Evolutionary conservation across 345 rosid genomes (phyloP).

Genomic region (Sisymbrium altissimum): DNA sequence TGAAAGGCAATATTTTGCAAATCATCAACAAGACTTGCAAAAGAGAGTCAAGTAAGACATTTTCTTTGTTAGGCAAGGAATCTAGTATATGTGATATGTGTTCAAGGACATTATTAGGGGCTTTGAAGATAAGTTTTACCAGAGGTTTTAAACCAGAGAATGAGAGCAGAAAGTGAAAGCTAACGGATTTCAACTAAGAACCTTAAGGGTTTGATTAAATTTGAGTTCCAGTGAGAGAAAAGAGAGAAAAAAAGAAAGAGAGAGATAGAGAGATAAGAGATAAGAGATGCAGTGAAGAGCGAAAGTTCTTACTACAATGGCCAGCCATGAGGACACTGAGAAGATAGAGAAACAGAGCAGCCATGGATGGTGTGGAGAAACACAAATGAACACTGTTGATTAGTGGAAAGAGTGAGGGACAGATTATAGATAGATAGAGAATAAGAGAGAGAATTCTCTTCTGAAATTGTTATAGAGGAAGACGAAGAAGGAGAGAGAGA

Average conservation of each 20-base stretch:
- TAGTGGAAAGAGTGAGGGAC: neutral
- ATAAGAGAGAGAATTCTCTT: neutral
- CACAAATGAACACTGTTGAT: slow-evolving; percentile 4
- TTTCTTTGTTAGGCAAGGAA: neutral
- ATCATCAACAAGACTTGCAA: neutral
- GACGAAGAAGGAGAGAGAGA: neutral
- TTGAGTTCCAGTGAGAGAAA: no score
- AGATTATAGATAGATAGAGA: neutral
- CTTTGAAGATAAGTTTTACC: neutral
- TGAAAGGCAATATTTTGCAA: neutral
- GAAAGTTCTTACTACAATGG: slow-evolving; percentile 42
- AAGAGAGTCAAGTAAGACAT: neutral
- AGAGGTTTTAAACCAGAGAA: neutral
- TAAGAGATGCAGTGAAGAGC: neutral
- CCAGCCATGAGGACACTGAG: slow-evolving; percentile 52
- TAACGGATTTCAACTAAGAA: neutral
- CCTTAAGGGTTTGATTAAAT: neutral
- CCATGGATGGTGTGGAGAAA: slow-evolving; percentile 34
- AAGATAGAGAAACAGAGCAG: slow-evolving; percentile 38
- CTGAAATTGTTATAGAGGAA: neutral
- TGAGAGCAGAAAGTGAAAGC: neutral
- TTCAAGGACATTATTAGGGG: neutral
- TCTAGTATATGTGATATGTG: neutral
- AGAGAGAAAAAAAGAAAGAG: no score
- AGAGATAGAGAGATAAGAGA: neutral